Percentiles rank a stretch among this genome's conserved stretches.
Evolutionary conservation across 768 basidiomycete genomes (phyloP).

Genomic region (Steccherinum ochraceum): DNA sequence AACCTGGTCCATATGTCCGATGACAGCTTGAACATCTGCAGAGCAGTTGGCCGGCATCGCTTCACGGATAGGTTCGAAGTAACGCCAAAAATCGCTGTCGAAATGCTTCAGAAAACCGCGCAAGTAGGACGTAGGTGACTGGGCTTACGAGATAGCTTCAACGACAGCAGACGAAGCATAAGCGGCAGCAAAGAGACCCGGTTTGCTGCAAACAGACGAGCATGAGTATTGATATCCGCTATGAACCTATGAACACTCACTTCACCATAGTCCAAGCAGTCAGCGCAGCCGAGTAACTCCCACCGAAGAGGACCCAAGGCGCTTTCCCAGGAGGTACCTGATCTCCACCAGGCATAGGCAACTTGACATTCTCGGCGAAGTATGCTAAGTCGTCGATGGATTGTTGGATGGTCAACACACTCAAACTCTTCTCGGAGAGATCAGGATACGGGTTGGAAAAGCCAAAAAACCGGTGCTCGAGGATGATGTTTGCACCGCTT

Average conservation of each 20-base stretch:
- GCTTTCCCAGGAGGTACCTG: slow-evolving; percentile 47
- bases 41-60: slow-evolving; percentile 72
- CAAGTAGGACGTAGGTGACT: not conserved
- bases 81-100: slow-evolving; percentile 57
- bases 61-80: slow-evolving; percentile 65
- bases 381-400: slow-evolving; percentile 68
- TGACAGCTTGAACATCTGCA: slow-evolving; percentile 59
- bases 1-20: slow-evolving; percentile 54
- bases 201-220: slow-evolving; percentile 35
- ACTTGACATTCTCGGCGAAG: slow-evolving; percentile 60
- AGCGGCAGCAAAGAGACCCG: slow-evolving; percentile 54
- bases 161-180: slow-evolving; percentile 65
- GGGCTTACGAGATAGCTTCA: slow-evolving; percentile 43
- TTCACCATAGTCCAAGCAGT: slow-evolving; percentile 67
- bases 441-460: slow-evolving; percentile 65
- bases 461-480: slow-evolving; percentile 75
- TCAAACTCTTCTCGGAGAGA: slow-evolving; percentile 51
- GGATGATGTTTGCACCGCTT: slow-evolving; percentile 54
- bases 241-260: slow-evolving; percentile 27
- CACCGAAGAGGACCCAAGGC: slow-evolving; percentile 38
- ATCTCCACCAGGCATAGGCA: slow-evolving; percentile 64
- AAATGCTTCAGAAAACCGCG: not conserved
- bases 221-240: not conserved
- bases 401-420: slow-evolving; percentile 63
- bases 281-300: slow-evolving; percentile 40